Evolutionary conservation across 176 grass and related monocot genomes (phyloP), one percentile per base, ranked within the genome.

Genomic region (Bolboschoenus planiculmis): DNA sequence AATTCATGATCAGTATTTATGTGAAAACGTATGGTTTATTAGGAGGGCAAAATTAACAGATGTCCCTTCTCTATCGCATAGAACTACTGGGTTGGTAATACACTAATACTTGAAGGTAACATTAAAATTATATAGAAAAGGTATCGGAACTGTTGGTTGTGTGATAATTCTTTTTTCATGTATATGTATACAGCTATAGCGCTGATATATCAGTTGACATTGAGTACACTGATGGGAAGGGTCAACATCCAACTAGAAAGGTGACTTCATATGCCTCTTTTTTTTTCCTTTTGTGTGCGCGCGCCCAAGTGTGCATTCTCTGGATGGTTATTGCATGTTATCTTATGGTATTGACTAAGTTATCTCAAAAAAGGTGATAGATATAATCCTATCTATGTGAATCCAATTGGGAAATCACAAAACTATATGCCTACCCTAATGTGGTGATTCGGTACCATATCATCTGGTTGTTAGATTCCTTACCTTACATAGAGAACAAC

Each of bases 181-280:
- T 56, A 64, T 71, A 1, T 84, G 58, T 48, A 40, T 87, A 57
- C 81, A 93, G 92, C 29, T 98, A 98, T 84, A 88, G 90, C 74
- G 89, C 96, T 82, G 92, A 92, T 40, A 83, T 98, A 79, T 84
- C 23, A 14, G 96, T 88, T 85, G 84, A 91, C 81, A 82, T 95
- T 3, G 87, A 90, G 83, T 93, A 91, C 31, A 95, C 96, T 1
- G 80, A 82, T 43, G 92, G 87, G 37, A 95, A 93, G 77, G 85
- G 85, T 79, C n/a, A 48, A 89, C 66, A 51, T 35, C 73, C 36
- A 21, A 5, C 20, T 47, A 58, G 11, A 43, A 31, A 64, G 21
- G 48, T 84, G 42, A 91, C 74, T 80, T 87, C 76, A 82, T 31
- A 36, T 57, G 42, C 37, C 67, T 44, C 61, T 80, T 82, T 4